Base-by-base conservation (phyloP, 2,329 filamentous ascomycete genomes). In the Ophiostoma pallidulum region DNA sequence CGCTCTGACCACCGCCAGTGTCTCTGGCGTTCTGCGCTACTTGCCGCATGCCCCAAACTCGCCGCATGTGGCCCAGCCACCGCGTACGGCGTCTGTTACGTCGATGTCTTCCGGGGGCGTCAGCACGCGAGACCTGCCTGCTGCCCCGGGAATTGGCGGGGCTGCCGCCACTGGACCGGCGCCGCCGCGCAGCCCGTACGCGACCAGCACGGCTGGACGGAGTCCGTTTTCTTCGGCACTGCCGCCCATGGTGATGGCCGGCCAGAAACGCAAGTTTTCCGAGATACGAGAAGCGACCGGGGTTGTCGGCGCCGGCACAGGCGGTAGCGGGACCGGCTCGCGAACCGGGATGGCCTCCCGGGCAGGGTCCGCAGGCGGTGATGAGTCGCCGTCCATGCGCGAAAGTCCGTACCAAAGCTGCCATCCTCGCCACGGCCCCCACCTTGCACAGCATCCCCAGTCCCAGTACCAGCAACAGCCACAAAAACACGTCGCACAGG, bases 261-360 rank as follows among this genome's bases (percentile, higher is more conserved):
- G 66, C 6, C 66, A 65, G 52, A 71, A 71, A 55, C 60, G 68
- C 36, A 70, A 69, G 53, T 60, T 62, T 35, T 50, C 56, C 32
- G 64, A 65, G 20, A 51, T 53, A 9, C 53, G 54, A 9, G 57
- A 59, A 16, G 31, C 46, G 29, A 36, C 52, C 24, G 20, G 49
- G 26, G 37, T 44, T 14, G 41, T 43, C 18, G 41, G 37, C 4
- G 48, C 47, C 1, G 45, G 40, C 4, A 44, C 37, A 3, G 42
- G 35, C 43, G 20, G 42, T 8, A 16, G 8, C n/a, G 39, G 45
- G 9, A 18, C 24, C 5, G 24, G 38, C 4, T 45, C 41, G 7
- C 43, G 43, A 13, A 16, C 39, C 2, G 41, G 47, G 18, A 36
- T 37, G 1, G 39, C 35, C 4, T 45, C 51, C 1, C 39, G 36